phyloP scores from a whole-genome alignment of 495 filamentous ascomycete species.

The Collariella sp. region DNA sequence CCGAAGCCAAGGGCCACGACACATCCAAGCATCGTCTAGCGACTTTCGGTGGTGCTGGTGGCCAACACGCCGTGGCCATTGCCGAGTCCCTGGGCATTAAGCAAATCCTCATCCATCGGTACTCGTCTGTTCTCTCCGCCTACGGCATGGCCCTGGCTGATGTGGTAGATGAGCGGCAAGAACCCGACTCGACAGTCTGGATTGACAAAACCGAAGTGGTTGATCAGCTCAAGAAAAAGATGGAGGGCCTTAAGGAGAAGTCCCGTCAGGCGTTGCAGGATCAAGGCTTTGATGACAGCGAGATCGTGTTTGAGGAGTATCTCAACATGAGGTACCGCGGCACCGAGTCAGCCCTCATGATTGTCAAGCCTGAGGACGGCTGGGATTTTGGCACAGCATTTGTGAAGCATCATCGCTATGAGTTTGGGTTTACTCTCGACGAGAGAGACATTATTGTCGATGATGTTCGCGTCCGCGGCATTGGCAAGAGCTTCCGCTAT shows the following conservation, averaged over 20 bases:
- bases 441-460: constrained; percentile 88
- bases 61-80: constrained; percentile 94
- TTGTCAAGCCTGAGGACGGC: constrained; percentile 57
- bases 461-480: constrained; percentile 81
- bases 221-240: constrained; percentile 44
- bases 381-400: constrained; percentile 82
- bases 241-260: constrained; percentile 59
- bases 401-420: constrained; percentile 77
- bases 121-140: constrained; percentile 89
- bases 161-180: constrained; percentile 86
- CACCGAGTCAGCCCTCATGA: constrained; percentile 82
- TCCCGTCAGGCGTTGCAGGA: constrained; percentile 54
- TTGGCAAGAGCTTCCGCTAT: constrained; percentile 74
- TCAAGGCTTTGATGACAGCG: constrained; percentile 64
- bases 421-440: constrained; percentile 89
- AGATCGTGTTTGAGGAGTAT: constrained; percentile 78
- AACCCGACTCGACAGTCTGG: constrained; percentile 81
- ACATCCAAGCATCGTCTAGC: constrained; percentile 83
- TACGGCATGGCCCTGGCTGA: constrained; percentile 97
- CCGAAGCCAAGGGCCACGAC: constrained; percentile 89
- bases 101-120: constrained; percentile 82
- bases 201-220: constrained; percentile 46
- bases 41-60: constrained; percentile 90
- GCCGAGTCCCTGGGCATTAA: constrained; percentile 79
- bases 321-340: constrained; percentile 84